Percentiles rank a stretch among this genome's conserved stretches.
phyloP scores from a whole-genome alignment of 2,329 filamentous ascomycete species.

The Emmonsiellopsis sp. region DNA sequence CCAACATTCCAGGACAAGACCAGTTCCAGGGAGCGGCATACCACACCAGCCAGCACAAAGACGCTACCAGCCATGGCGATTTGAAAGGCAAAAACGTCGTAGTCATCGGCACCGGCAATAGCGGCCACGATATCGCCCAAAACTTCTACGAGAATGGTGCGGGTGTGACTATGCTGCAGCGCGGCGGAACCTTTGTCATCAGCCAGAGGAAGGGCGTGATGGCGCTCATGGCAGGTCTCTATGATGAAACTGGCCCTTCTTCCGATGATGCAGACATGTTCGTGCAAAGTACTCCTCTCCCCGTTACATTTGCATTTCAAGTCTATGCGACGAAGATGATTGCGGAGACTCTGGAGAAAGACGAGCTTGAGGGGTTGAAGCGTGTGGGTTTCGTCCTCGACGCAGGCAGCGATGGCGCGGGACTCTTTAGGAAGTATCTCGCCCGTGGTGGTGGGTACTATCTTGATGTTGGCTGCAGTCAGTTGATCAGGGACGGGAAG shows the following conservation, averaged over 20 bases:
- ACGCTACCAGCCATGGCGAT: conserved; percentile 25
- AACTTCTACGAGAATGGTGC: conserved; percentile 42
- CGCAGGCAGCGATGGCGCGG: conserved; percentile 30
- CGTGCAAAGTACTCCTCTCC: conserved; percentile 37
- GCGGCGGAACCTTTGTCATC: conserved; percentile 42
- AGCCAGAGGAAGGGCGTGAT: conserved; percentile 35
- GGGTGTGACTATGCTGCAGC: conserved; percentile 46
- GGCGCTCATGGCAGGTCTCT: conserved; percentile 36
- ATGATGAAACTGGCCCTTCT: conserved; percentile 39
- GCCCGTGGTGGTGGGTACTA: conserved; percentile 49
- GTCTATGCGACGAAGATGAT: conserved; percentile 34
- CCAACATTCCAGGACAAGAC: conserved; percentile 31
- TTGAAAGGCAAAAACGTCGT: conserved; percentile 37
- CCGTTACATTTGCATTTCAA: conserved; percentile 38
- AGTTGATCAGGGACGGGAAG: conserved; percentile 47
- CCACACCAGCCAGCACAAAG: conserved; percentile 36
- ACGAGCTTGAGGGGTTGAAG: conserved; percentile 35
- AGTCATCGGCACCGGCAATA: conserved; percentile 42
- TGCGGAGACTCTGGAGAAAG: conserved; percentile 29
- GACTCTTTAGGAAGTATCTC: conserved; percentile 36
- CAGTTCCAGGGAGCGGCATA: conserved; percentile 35
- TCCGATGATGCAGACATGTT: conserved; percentile 44
- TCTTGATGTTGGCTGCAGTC: conserved; percentile 46
- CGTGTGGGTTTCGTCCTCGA: conserved; percentile 38
- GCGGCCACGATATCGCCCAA: conserved; percentile 43